These are phyloP conservation scores for Straminergon stramineum DNA, from an alignment of 225 moss, liverwort and hornwort genomes.

Conservation along the genomic window DNA sequence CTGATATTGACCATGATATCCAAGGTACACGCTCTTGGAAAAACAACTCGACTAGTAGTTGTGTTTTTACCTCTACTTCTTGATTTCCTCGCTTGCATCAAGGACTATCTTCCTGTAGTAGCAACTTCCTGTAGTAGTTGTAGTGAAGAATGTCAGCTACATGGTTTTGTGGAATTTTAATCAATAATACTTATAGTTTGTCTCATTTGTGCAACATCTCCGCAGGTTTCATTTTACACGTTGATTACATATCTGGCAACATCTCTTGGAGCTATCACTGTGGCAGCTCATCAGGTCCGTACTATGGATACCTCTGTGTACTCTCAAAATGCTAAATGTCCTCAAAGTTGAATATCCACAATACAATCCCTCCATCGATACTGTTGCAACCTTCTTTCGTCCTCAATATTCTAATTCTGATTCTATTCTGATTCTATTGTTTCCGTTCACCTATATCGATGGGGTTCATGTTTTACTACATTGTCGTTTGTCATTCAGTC, in stretches of 20 bases:
- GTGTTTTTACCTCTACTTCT: neutral
- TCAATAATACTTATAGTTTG: neutral
- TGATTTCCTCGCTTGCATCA: neutral
- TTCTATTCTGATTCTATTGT: neutral
- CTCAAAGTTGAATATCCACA: neutral
- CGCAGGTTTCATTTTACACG: constrained; percentile 69
- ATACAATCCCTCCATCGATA: neutral
- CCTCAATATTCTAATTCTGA: neutral
- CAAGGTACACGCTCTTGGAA: constrained; percentile 44
- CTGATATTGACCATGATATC: constrained; percentile 83
- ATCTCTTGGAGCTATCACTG: constrained; percentile 60
- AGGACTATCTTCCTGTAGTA: neutral
- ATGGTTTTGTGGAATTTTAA: neutral
- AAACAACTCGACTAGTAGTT: neutral
- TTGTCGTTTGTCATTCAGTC: neutral
- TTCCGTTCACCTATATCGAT: neutral
- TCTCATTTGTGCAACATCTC: neutral
- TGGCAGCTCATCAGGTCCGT: constrained; percentile 75
- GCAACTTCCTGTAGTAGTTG: neutral
- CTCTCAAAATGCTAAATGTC: neutral
- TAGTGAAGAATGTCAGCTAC: neutral
- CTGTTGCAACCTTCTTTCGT: neutral
- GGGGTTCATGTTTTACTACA: neutral
- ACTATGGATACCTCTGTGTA: neutral
- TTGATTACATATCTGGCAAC: constrained; percentile 80